These are phyloP conservation scores for Pulveroboletus sp. DNA, from an alignment of 768 basidiomycete genomes.

Conservation along the genomic window DNA sequence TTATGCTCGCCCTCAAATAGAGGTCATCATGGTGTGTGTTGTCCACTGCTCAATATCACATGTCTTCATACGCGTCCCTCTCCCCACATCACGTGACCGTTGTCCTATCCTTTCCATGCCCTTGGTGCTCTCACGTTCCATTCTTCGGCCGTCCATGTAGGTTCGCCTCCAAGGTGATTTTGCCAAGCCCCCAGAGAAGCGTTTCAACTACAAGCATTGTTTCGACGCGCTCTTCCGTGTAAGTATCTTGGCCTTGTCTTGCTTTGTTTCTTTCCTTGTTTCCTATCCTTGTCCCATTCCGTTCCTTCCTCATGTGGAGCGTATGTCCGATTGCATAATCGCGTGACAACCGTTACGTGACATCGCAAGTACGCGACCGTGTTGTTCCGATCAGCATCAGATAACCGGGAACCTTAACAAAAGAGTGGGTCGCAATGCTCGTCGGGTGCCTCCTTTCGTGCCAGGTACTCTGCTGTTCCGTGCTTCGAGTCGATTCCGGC, in stretches of 20 bases:
- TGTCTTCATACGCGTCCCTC: conserved; percentile 6
- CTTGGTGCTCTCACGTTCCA: not conserved
- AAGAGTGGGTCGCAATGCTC: not conserved
- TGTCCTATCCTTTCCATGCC: not conserved
- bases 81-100: conserved; percentile 17
- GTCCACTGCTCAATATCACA: conserved; percentile 11
- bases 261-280: not conserved
- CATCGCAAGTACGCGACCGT: not conserved
- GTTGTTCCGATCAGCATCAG: conserved; percentile 2
- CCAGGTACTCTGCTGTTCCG: not conserved
- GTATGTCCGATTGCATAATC: not conserved
- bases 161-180: conserved; percentile 89
- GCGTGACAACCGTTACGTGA: not conserved
- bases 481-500: not conserved
- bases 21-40: conserved; percentile 64
- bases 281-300: not conserved
- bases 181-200: conserved; percentile 83
- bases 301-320: not conserved
- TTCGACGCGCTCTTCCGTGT: conserved; percentile 86
- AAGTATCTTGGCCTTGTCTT: conserved; percentile 32
- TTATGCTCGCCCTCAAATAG: conserved; percentile 30
- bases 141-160: conserved; percentile 20
- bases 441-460: not conserved
- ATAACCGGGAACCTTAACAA: not conserved
- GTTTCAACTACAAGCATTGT: conserved; percentile 88